Evolutionary conservation across 768 basidiomycete species (phyloP), one percentile per base, ranked within the genome.

Genomic region (Boletus rubescentipes): DNA sequence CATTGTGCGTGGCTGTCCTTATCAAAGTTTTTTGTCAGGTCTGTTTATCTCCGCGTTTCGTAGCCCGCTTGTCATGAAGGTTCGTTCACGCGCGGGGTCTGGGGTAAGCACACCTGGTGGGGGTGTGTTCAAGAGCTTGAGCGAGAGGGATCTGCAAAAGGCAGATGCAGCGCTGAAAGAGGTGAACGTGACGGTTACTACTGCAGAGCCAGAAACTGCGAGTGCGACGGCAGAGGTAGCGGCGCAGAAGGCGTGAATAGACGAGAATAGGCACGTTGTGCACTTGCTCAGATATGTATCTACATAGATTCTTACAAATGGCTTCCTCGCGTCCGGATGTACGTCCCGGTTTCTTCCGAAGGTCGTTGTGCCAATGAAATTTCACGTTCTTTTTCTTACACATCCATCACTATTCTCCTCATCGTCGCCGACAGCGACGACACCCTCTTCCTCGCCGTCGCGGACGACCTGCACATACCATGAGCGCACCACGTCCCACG

Each of bases 21-120:
- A 60, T 60, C 36, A 51, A 48, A 39, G 53, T 46, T 46, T n/a
- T n/a, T n/a, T n/a, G n/a, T n/a, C n/a, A n/a, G n/a, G n/a, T n/a
- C n/a, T 29, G 38, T 55, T 38, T 61, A 16, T 23, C 15, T 38
- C 45, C 36, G 53, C 32, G 20, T 23, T 21, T 35, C 55, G 45
- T 49, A 92, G 90, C 85, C 91, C 90, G 0, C 75, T 94, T 53
- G 89, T 91, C 21, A 89, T 91, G 85, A 94, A 94, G 72, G 87
- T 93, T 20, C 87, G 91, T 45, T 92, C 89, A 32, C 84, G 91
- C 49, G 80, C 86, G 3, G 84, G 85, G 44, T 93, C 91, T 18
- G 83, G 85, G 35, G 77, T 83, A 3, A 94, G 90, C 66, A 97
- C 96, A 9, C 92, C 93, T 0, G 95, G 92, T 2, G 90, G 89